Percentiles rank a stretch among this genome's conserved stretches.
phyloP scores from a whole-genome alignment of 345 rosid species.

The Acer yangbiense region DNA sequence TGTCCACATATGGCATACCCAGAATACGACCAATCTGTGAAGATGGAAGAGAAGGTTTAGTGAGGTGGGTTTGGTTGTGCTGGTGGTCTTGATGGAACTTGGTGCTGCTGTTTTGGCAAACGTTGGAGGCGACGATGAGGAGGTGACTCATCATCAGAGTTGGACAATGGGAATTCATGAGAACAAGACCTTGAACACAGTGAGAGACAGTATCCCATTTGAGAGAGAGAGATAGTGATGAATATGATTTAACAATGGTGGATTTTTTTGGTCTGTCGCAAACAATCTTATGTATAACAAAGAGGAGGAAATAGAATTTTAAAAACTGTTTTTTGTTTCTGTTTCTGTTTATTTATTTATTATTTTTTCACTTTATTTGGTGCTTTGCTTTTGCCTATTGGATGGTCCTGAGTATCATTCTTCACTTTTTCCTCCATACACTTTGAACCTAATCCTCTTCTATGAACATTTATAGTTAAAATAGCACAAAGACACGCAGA shows the following conservation, averaged over 20 bases:
- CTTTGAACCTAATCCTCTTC: neutral
- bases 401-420: slow-evolving; percentile 24
- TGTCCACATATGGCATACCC: slow-evolving; percentile 59
- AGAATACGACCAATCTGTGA: slow-evolving; percentile 53
- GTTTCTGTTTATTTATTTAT: too few species aligned
- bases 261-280: neutral
- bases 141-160: slow-evolving; percentile 41
- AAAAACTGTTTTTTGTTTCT: neutral
- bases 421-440: slow-evolving; percentile 8
- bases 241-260: neutral
- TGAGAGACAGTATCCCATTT: slow-evolving; percentile 58
- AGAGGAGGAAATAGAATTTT: neutral
- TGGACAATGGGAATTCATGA: slow-evolving; percentile 57
- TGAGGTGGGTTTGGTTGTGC: neutral
- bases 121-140: slow-evolving; percentile 36
- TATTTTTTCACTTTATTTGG: slow-evolving; percentile 5
- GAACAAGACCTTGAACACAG: slow-evolving; percentile 22
- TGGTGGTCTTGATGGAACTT: slow-evolving; percentile 17
- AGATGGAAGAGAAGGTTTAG: slow-evolving; percentile 26
- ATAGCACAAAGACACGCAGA: neutral
- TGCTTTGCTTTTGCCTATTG: slow-evolving; percentile 35
- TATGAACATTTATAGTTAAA: too few species aligned
- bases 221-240: neutral
- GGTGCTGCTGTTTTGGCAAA: slow-evolving; percentile 17
- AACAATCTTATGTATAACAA: neutral